Evolutionary conservation across 139 green algal genomes (phyloP).

Genomic region (Chlamydomonas sphaeroides): DNA sequence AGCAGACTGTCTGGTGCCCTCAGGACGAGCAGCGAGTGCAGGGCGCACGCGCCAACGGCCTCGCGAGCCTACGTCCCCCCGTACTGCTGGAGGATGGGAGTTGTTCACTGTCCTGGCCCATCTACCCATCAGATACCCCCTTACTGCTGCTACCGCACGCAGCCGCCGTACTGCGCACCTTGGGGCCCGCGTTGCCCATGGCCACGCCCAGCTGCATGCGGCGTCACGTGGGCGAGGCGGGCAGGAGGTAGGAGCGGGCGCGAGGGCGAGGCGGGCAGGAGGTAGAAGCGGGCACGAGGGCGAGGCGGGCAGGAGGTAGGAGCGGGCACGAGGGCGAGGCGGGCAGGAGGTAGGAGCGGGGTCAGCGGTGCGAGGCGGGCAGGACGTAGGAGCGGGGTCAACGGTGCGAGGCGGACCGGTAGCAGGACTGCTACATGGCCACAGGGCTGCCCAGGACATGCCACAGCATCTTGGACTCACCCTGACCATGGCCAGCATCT

Average conservation of each 20-base stretch:
- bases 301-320: background rate
- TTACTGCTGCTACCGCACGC: background rate
- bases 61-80: background rate
- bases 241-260: too few relatives aligned
- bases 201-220: conserved; percentile 70
- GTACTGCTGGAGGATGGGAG: background rate
- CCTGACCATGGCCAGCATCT: conserved; percentile 89
- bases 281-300: background rate
- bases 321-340: too few relatives aligned
- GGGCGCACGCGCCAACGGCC: too few relatives aligned
- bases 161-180: background rate
- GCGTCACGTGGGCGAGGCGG: too few relatives aligned
- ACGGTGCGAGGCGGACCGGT: too few relatives aligned
- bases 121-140: background rate
- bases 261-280: too few relatives aligned
- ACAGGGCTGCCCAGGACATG: too few relatives aligned
- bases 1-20: background rate
- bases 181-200: conserved; percentile 84
- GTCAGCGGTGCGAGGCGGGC: too few relatives aligned
- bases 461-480: conserved; percentile 29
- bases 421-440: background rate
- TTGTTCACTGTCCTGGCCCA: too few relatives aligned
- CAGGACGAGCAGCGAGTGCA: background rate
- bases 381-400: background rate
- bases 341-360: too few relatives aligned